These are phyloP conservation scores for Fusarium miscanthi DNA, from an alignment of 2,329 filamentous ascomycete species.

Conservation along the genomic window DNA sequence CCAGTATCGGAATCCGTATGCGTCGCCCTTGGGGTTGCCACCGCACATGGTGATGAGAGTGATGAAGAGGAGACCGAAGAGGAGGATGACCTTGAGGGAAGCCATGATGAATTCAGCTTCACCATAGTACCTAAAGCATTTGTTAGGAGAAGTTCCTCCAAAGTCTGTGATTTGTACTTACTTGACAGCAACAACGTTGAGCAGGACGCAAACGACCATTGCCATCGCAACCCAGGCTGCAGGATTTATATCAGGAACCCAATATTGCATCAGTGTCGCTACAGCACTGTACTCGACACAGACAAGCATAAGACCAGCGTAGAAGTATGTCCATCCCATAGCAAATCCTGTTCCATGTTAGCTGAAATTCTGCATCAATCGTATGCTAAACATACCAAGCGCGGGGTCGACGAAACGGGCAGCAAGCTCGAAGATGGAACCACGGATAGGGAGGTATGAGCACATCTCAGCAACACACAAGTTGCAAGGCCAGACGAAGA, in stretches of 20 bases:
- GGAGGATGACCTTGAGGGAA: constrained; percentile 61
- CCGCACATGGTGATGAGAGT: constrained; percentile 77
- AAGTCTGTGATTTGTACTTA: constrained; percentile 25
- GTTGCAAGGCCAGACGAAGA: constrained; percentile 58
- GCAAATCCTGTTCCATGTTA: constrained; percentile 55
- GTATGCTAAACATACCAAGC: constrained; percentile 50
- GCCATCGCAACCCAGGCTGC: constrained; percentile 63
- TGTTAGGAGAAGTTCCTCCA: neutral
- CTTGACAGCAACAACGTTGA: constrained; percentile 61
- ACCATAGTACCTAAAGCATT: constrained; percentile 50
- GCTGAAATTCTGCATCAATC: rapidly evolving
- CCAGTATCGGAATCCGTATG: constrained; percentile 74
- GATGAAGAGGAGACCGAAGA: constrained; percentile 67
- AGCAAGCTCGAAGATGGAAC: constrained; percentile 66
- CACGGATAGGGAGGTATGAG: constrained; percentile 64
- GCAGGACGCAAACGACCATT: constrained; percentile 57
- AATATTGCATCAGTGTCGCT: constrained; percentile 58
- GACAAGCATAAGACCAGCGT: constrained; percentile 58
- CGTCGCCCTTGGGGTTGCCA: constrained; percentile 70
- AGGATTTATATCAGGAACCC: constrained; percentile 55
- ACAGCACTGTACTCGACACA: constrained; percentile 59
- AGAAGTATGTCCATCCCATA: constrained; percentile 64
- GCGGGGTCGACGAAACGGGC: constrained; percentile 66
- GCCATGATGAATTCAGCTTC: constrained; percentile 66
- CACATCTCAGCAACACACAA: constrained; percentile 67